A percentile compares a stretch with the other conserved stretches of the same genome.
These are phyloP conservation scores for Aureobasidium melanogenum DNA, from an alignment of 2,329 filamentous ascomycete species.

Conservation along the genomic window DNA sequence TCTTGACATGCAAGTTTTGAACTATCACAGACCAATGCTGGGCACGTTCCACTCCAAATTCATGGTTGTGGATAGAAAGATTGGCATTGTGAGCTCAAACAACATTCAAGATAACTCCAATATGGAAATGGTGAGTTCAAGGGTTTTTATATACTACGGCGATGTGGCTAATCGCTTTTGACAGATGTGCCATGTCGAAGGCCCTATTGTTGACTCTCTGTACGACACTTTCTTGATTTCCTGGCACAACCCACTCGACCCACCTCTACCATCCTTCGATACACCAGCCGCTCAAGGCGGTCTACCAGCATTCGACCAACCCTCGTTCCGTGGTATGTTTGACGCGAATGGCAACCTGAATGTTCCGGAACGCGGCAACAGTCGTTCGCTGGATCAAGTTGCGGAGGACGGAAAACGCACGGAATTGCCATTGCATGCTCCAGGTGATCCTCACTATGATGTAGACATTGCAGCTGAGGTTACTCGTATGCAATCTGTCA, in stretches of 20 bases:
- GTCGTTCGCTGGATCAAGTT: slow-evolving; percentile 12
- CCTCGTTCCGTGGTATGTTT: slow-evolving; percentile 25
- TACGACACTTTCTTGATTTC: slow-evolving; percentile 67
- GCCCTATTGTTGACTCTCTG: slow-evolving; percentile 64
- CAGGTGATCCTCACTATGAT: slow-evolving; percentile 57
- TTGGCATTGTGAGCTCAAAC: slow-evolving; percentile 67
- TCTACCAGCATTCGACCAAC: slow-evolving; percentile 24
- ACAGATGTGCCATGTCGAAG: slow-evolving; percentile 60
- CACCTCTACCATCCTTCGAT: slow-evolving; percentile 49
- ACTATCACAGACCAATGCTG: slow-evolving; percentile 59
- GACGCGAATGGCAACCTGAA: slow-evolving; percentile 21
- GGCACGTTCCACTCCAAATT: slow-evolving; percentile 74
- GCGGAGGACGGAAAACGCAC: slow-evolving; percentile 15
- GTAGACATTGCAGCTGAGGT: slow-evolving; percentile 52
- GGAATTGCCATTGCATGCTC: slow-evolving; percentile 46
- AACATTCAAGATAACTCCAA: slow-evolving; percentile 69
- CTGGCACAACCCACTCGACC: slow-evolving; percentile 57
- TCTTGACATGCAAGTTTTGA: slow-evolving; percentile 63
- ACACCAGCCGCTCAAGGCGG: slow-evolving; percentile 38
- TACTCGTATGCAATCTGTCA: slow-evolving; percentile 48
- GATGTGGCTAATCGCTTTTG: not conserved
- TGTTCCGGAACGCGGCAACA: slow-evolving; percentile 15
- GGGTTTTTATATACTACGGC: too few relatives aligned
- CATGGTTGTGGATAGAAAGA: slow-evolving; percentile 63
- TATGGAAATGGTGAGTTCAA: slow-evolving; percentile 54